Conservation (phyloP, 2,329 filamentous ascomycete species). For the Tolypocladium tropicale region DNA sequence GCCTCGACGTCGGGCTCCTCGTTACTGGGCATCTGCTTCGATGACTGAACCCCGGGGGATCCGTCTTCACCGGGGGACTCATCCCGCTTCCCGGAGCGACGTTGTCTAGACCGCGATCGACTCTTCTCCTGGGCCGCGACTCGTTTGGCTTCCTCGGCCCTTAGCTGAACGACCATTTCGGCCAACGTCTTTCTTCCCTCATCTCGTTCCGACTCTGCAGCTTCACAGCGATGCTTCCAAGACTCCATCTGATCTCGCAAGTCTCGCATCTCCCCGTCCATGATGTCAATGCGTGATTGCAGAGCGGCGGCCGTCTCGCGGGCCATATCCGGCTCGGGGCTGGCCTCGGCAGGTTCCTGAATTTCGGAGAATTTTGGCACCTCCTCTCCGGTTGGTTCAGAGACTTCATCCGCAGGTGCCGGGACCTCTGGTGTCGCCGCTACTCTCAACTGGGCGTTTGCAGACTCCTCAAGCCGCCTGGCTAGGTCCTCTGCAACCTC, state of each 20-base stretch:
- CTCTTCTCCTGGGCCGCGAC: conserved; percentile 31
- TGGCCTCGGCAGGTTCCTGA: conserved; percentile 6
- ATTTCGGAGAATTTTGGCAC: conserved; percentile 5
- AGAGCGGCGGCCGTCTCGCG: conserved; percentile 18
- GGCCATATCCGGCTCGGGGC: conserved; percentile 1
- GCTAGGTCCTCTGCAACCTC: conserved; percentile 77
- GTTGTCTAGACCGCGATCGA: conserved; percentile 22
- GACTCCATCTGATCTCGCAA: conserved; percentile 71
- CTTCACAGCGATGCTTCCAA: conserved; percentile 69
- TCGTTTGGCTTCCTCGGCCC: conserved; percentile 50
- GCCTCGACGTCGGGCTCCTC: conserved; percentile 9
- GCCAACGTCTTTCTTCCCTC: conserved; percentile 64
- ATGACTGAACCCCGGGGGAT: conserved; percentile 1
- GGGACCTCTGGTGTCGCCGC: conserved; percentile 10
- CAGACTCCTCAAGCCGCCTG: conserved; percentile 53
- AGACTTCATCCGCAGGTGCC: conserved; percentile 10
- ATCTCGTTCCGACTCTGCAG: conserved; percentile 68
- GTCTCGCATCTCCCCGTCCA: conserved; percentile 71
- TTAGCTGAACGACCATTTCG: conserved; percentile 79
- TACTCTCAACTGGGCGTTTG: conserved; percentile 21
- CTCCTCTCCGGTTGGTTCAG: background rate
- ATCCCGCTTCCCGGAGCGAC: conserved; percentile 2
- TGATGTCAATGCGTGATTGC: conserved; percentile 63
- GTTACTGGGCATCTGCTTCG: background rate
- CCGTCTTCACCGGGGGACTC: conserved; percentile 11